phyloP scores from a whole-genome alignment of 352 stramenopile genomes.

The Pythium scleroteichum region DNA sequence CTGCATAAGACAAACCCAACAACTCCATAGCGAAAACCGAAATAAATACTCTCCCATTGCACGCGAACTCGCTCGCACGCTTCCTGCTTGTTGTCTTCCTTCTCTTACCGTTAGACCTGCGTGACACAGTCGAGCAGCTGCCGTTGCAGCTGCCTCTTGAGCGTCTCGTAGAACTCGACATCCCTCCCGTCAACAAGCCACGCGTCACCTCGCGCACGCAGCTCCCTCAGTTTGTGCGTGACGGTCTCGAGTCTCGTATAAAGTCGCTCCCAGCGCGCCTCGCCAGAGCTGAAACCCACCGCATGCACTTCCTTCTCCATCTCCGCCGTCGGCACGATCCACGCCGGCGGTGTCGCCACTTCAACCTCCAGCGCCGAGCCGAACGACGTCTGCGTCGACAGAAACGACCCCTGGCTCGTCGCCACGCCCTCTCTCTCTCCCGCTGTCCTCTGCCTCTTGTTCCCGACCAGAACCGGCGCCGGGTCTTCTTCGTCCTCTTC shows the following conservation, averaged over 20 bases:
- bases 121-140: slow-evolving; percentile 19
- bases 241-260: slow-evolving; percentile 16
- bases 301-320: not conserved
- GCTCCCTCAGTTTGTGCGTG: slow-evolving; percentile 8
- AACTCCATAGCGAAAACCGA: no score
- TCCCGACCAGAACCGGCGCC: no score
- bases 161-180: slow-evolving; percentile 18
- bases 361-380: no score
- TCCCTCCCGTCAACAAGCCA: slow-evolving; percentile 12
- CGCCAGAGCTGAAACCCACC: not conserved
- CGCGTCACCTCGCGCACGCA: not conserved
- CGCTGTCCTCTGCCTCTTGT: no score
- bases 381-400: slow-evolving; percentile 3
- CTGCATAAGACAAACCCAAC: no score
- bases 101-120: slow-evolving; percentile 2
- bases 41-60: not conserved
- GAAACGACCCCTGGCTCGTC: not conserved
- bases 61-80: not conserved
- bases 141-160: slow-evolving; percentile 14
- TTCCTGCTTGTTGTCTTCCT: no score
- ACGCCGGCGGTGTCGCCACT: not conserved
- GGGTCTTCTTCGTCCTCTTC: no score
- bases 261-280: slow-evolving; percentile 16
- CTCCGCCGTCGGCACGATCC: not conserved
- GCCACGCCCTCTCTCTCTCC: not conserved